Conservation (phyloP, 495 filamentous ascomycete species). For the Emericellopsis terricola region DNA sequence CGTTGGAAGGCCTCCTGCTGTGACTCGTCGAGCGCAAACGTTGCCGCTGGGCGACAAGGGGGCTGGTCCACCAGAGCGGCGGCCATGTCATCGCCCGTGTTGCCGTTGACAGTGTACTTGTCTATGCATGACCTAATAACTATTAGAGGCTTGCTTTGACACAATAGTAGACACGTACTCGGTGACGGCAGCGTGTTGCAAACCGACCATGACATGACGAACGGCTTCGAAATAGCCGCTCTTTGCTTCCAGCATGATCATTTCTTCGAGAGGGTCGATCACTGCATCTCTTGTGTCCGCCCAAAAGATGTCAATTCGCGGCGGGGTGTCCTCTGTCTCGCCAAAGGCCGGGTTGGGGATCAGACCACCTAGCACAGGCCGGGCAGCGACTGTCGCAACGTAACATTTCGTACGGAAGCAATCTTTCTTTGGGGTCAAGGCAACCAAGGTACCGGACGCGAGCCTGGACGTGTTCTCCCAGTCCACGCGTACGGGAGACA, state of each 20-base stretch:
- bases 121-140: conserved; percentile 9
- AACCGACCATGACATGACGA: conserved; percentile 49
- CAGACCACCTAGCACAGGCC: conserved; percentile 37
- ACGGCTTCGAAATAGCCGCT: conserved; percentile 57
- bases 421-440: conserved; percentile 41
- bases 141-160: too few relatives aligned
- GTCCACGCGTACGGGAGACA: conserved; percentile 47
- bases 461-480: conserved; percentile 67
- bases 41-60: conserved; percentile 13
- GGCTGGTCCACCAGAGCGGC: conserved; percentile 6
- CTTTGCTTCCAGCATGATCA: conserved; percentile 62
- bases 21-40: conserved; percentile 39
- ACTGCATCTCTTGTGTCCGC: conserved; percentile 34
- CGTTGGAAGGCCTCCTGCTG: conserved; percentile 50
- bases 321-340: conserved; percentile 19
- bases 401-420: conserved; percentile 49
- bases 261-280: conserved; percentile 52
- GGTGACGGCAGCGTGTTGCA: conserved; percentile 51
- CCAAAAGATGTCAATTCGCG: conserved; percentile 64
- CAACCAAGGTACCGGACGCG: conserved; percentile 50
- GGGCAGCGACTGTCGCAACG: conserved; percentile 55
- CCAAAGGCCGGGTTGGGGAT: conserved; percentile 19
- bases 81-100: conserved; percentile 17
- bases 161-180: conserved; percentile 25
- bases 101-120: conserved; percentile 22